phyloP scores from a whole-genome alignment of 2,329 filamentous ascomycete species.

The Cladophialophora bantiana region DNA sequence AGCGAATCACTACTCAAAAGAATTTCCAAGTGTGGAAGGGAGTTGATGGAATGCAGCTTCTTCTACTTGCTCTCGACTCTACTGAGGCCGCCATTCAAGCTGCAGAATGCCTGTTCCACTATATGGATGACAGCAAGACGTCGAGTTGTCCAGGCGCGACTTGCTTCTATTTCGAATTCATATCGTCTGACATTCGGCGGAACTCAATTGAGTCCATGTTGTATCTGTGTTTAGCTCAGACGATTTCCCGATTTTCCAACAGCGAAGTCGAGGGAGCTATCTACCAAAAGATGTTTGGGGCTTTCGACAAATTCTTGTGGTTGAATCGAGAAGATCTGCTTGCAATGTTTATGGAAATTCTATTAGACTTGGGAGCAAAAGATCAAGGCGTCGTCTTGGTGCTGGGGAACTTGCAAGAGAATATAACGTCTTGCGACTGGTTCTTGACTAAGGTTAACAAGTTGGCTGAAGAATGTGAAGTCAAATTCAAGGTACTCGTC shows the following conservation, averaged over 20 bases:
- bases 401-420: neutral
- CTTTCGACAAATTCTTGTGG: neutral
- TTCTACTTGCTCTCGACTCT: neutral
- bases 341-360: neutral
- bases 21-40: neutral
- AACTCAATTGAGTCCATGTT: neutral
- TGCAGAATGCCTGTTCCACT: neutral
- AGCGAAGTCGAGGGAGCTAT: neutral
- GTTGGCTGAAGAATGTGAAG: neutral
- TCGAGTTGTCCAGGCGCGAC: neutral
- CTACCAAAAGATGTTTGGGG: neutral
- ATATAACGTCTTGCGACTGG: neutral
- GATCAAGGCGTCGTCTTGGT: neutral
- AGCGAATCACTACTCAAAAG: neutral
- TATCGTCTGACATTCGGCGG: neutral
- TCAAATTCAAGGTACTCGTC: neutral
- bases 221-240: neutral
- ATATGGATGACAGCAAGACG: neutral
- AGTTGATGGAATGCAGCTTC: neutral
- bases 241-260: neutral
- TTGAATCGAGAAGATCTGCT: neutral
- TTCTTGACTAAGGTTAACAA: neutral
- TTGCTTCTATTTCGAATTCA: neutral
- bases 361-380: neutral
- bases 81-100: neutral